These are phyloP conservation scores for Conoideocrella luteorostrata DNA, from an alignment of 2,329 filamentous ascomycete genomes.

Conservation along the genomic window DNA sequence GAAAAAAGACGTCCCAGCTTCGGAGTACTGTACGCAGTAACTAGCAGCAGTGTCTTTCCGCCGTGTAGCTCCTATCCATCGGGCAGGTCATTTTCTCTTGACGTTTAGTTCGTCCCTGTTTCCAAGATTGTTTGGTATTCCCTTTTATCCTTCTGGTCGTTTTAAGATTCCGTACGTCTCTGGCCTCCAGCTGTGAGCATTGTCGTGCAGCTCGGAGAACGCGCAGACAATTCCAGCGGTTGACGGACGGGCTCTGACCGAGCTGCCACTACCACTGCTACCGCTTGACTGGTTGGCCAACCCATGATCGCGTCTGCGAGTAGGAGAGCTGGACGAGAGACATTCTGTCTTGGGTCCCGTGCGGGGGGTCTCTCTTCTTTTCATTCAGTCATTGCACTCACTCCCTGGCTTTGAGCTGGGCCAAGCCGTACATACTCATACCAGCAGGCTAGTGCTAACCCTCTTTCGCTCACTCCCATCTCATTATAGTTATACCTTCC, in stretches of 20 bases:
- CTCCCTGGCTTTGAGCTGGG: constrained; percentile 8
- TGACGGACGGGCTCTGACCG: constrained; percentile 1
- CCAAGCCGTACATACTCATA: constrained; percentile 11
- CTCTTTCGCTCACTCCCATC: constrained; percentile 3
- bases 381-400: constrained; percentile 6
- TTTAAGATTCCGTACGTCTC: no score
- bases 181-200: not conserved
- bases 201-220: no score
- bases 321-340: constrained; percentile 17
- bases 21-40: no score
- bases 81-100: no score
- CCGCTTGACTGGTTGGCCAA: constrained; percentile 2
- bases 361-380: constrained; percentile 10
- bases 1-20: not conserved
- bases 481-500: constrained; percentile 8
- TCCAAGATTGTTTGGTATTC: no score
- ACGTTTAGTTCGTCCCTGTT: no score
- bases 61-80: no score
- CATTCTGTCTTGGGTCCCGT: constrained; percentile 13
- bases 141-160: no score
- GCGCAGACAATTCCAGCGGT: not conserved
- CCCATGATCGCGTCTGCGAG: constrained; percentile 10
- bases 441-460: constrained; percentile 9
- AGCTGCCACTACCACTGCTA: no score
- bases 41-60: not conserved